Evolutionary conservation across 495 filamentous ascomycete genomes (phyloP).

Genomic region (Apiosordaria backusii): DNA sequence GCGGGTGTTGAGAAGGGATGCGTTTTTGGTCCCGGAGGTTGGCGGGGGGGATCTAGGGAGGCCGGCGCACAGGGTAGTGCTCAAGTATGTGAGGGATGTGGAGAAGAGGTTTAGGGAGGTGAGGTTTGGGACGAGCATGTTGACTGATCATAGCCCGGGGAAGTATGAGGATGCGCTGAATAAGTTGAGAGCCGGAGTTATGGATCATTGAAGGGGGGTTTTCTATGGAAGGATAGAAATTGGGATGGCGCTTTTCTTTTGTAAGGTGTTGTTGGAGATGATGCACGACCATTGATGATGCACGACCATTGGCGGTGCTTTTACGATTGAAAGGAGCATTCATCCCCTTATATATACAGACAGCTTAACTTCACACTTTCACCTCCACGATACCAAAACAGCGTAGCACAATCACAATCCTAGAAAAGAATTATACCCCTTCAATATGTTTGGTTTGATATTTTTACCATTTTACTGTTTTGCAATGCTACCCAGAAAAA

Average conservation of each 20-base stretch:
- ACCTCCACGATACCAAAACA: neutral
- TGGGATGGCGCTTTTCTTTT: conserved; percentile 1
- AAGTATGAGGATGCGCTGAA: conserved; percentile 60
- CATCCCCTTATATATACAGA: conserved; percentile 4
- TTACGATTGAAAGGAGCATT: too few species aligned
- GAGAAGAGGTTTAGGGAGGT: conserved; percentile 67
- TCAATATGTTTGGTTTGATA: neutral
- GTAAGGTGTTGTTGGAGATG: neutral
- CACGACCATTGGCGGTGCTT: too few species aligned
- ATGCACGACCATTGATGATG: neutral
- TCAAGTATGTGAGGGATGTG: conserved; percentile 63
- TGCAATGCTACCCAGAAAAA: neutral
- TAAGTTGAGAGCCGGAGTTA: conserved; percentile 36
- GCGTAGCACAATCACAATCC: neutral
- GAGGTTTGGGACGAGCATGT: conserved; percentile 66
- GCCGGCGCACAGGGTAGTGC: conserved; percentile 61
- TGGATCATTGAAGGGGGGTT: conserved; percentile 7
- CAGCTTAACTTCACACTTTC: neutral
- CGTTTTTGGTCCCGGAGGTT: conserved; percentile 38
- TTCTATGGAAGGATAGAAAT: neutral
- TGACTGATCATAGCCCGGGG: conserved; percentile 73
- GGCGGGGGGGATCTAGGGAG: conserved; percentile 51
- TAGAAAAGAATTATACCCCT: neutral
- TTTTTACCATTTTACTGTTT: neutral
- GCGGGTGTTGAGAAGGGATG: conserved; percentile 56